Conservation (phyloP, 495 filamentous ascomycete species). For the Echria macrotheca region DNA sequence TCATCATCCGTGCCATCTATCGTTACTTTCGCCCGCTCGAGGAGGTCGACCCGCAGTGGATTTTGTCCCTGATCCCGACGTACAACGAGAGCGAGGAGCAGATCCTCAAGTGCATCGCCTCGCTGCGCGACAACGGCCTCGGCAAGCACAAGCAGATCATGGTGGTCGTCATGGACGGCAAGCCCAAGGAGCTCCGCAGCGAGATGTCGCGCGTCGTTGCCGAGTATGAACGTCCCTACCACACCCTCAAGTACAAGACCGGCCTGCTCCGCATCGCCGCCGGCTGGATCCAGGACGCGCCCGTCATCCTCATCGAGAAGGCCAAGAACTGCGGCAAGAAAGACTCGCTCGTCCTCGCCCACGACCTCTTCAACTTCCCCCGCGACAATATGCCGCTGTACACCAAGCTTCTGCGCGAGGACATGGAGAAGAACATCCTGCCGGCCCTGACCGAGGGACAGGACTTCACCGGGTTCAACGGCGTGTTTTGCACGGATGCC, state of each 20-base stretch:
- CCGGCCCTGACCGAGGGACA: not conserved
- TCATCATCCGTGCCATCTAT: constrained; percentile 1
- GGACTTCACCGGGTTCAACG: constrained; percentile 2
- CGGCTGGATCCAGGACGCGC: not conserved
- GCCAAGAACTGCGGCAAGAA: constrained; percentile 6
- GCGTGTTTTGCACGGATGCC: constrained; percentile 3
- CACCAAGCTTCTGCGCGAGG: constrained; percentile 4
- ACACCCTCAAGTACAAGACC: constrained; percentile 1
- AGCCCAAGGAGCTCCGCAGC: constrained; percentile 2
- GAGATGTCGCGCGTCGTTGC: not conserved
- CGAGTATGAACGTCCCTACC: constrained; percentile 3
- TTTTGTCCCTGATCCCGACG: constrained; percentile 4
- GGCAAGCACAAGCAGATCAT: constrained; percentile 3
- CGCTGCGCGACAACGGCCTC: constrained; percentile 2
- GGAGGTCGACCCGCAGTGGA: not conserved
- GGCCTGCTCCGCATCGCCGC: not conserved
- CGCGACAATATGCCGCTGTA: constrained; percentile 3
- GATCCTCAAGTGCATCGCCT: constrained; percentile 3
- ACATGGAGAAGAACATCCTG: not conserved
- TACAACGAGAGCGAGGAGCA: constrained; percentile 6
- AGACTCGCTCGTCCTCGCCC: constrained; percentile 1
- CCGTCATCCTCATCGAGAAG: constrained; percentile 7
- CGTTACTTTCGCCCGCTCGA: not conserved
- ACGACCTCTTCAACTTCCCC: constrained; percentile 6
- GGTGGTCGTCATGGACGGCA: constrained; percentile 3